These are phyloP conservation scores for Exophiala oligosperma DNA, from an alignment of 2,329 filamentous ascomycete genomes.

Conservation along the genomic window DNA sequence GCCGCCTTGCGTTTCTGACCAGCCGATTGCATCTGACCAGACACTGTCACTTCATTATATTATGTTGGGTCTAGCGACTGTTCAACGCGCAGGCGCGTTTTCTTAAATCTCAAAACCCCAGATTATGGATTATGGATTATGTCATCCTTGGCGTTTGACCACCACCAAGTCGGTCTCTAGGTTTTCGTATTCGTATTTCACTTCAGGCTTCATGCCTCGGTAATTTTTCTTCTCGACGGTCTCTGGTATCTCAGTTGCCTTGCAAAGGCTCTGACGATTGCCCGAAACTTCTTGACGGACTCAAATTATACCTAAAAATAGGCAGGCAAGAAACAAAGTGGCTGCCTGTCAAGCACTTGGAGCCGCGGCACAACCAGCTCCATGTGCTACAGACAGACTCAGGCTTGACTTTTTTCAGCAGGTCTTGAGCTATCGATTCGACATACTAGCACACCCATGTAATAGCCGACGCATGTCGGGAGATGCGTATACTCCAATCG, in stretches of 20 bases:
- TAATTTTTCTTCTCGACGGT: too few relatives aligned
- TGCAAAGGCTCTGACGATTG: too few relatives aligned
- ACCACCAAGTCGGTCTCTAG: not conserved
- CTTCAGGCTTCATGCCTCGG: too few relatives aligned
- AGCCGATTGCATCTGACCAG: constrained; percentile 5
- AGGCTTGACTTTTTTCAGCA: not conserved
- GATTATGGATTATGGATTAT: not conserved
- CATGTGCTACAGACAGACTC: too few relatives aligned
- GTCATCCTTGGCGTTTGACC: not conserved
- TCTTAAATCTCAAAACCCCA: not conserved
- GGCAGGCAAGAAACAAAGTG: too few relatives aligned
- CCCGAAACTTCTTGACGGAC: too few relatives aligned
- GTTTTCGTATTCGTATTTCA: too few relatives aligned
- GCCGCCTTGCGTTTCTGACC: constrained; percentile 27
- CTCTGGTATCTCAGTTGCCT: too few relatives aligned
- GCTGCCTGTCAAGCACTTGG: too few relatives aligned
- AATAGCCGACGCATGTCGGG: not conserved
- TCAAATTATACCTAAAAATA: too few relatives aligned
- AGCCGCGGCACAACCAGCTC: too few relatives aligned
- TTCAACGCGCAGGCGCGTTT: not conserved
- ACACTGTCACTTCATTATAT: constrained; percentile 5
- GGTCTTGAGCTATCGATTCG: not conserved
- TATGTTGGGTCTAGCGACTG: not conserved
- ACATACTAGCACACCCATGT: not conserved
- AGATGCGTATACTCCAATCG: not conserved